Conservation (phyloP, 2,329 filamentous ascomycete species). For the Pseudocercospora fijiensis region DNA sequence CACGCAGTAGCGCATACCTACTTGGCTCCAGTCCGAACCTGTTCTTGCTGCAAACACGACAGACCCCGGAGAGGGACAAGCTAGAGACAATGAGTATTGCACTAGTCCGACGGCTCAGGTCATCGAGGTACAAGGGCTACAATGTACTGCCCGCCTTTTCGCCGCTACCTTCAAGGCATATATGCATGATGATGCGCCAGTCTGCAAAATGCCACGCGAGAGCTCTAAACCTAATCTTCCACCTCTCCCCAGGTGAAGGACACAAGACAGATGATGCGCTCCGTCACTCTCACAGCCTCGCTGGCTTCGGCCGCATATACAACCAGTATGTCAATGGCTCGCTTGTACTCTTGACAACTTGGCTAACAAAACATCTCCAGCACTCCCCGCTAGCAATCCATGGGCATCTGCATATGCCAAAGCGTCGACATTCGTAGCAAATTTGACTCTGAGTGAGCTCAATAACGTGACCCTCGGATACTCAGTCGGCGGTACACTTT, state of each 20-base stretch:
- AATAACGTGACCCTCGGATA: constrained; percentile 5
- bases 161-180: not conserved
- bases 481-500: constrained; percentile 3
- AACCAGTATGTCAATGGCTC: not conserved
- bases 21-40: not conserved
- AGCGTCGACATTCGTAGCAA: constrained; percentile 1
- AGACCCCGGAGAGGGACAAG: not conserved
- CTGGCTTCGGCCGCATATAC: not conserved
- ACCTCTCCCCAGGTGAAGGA: not conserved
- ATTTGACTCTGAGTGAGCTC: constrained; percentile 3
- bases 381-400: not conserved
- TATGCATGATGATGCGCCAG: not conserved
- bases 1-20: not conserved
- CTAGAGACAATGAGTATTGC: not conserved
- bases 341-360: not conserved
- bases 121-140: not conserved
- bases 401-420: constrained; percentile 10
- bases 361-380: not conserved
- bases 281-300: not conserved
- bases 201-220: not conserved
- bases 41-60: not conserved
- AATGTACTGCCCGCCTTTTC: not conserved
- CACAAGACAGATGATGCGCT: not conserved
- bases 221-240: not conserved
- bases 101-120: not conserved